Conservation (phyloP, 2,329 filamentous ascomycete genomes). For the Verticillium nonalfalfae region DNA sequence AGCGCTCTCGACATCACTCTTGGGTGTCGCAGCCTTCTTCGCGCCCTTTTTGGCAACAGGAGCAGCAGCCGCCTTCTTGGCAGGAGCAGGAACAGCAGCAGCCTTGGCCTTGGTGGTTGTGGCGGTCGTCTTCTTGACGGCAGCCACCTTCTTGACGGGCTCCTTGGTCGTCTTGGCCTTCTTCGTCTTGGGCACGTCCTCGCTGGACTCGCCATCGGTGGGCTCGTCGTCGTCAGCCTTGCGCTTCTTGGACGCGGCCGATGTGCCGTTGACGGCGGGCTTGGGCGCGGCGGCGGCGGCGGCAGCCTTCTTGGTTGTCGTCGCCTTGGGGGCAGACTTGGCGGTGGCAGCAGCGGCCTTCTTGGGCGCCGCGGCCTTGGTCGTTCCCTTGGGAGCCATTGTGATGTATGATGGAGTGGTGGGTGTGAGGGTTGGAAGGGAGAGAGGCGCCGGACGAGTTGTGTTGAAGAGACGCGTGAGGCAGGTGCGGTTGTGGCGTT, state of each 20-base stretch:
- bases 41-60: slow-evolving; percentile 2
- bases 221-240: slow-evolving; percentile 8
- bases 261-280: slow-evolving; percentile 9
- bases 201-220: slow-evolving; percentile 7
- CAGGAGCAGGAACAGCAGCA: slow-evolving; percentile 3
- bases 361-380: slow-evolving; percentile 19
- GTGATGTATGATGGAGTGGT: background rate
- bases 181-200: slow-evolving; percentile 13
- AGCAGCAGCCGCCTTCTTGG: slow-evolving; percentile 6
- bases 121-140: slow-evolving; percentile 10
- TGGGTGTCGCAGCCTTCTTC: slow-evolving; percentile 4
- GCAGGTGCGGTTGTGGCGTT: background rate
- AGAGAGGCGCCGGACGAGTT: background rate
- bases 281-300: slow-evolving; percentile 9
- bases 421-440: background rate
- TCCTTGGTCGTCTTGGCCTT: slow-evolving; percentile 11
- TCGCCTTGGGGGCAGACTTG: slow-evolving; percentile 9
- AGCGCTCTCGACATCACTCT: slow-evolving; percentile 11
- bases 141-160: slow-evolving; percentile 5
- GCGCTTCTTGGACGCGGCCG: slow-evolving; percentile 12
- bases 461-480: background rate
- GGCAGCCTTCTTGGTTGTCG: slow-evolving; percentile 14
- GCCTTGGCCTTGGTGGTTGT: slow-evolving; percentile 9
- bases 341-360: slow-evolving; percentile 10
- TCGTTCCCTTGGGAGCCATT: slow-evolving; percentile 18